Conservation (phyloP, 2,329 filamentous ascomycete genomes). For the Diplodia intermedia region DNA sequence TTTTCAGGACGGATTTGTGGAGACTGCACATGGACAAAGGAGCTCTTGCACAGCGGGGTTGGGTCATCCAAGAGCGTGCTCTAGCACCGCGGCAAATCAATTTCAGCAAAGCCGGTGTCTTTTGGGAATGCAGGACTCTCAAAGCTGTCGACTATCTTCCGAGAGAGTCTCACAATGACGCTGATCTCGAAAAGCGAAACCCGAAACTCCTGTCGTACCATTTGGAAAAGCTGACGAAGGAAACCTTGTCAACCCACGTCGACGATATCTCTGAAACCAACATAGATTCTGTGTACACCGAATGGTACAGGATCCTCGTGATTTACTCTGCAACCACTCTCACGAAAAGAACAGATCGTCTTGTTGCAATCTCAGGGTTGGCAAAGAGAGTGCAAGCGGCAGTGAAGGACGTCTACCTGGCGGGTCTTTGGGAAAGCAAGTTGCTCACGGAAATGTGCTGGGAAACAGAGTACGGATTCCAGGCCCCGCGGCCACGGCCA, state of each 20-base stretch:
- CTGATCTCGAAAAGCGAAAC: background rate
- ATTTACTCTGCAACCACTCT: background rate
- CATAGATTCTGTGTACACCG: background rate
- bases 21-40: background rate
- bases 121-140: background rate
- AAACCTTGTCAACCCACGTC: background rate
- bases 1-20: background rate
- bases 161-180: too few relatives aligned
- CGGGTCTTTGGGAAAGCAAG: background rate
- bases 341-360: background rate
- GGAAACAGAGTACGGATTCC: background rate
- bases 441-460: background rate
- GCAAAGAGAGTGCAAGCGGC: background rate
- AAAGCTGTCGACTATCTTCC: background rate
- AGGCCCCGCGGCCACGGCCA: background rate
- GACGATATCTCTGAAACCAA: background rate
- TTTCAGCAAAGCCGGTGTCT: background rate
- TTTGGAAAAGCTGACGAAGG: background rate
- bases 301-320: background rate
- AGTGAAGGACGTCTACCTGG: background rate
- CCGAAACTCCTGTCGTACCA: background rate
- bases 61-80: background rate
- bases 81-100: background rate
- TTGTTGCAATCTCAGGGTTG: background rate
- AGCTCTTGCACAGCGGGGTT: background rate